Evolutionary conservation across 73 alveolate species (phyloP).

Genomic region (Paramecium octaurelia): DNA sequence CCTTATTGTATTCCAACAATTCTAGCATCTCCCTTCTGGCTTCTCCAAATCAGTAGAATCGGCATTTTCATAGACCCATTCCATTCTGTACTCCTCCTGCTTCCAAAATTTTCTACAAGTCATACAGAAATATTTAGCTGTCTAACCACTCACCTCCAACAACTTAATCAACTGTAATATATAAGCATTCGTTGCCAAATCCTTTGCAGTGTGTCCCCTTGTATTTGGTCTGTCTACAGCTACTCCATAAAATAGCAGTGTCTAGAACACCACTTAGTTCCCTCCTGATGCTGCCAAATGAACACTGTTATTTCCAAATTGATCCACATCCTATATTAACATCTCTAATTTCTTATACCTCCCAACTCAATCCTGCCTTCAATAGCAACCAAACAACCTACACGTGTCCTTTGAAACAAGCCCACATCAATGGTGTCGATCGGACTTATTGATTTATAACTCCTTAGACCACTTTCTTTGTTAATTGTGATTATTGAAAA

Average conservation of each 20-base stretch:
- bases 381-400: slow-evolving; percentile 53
- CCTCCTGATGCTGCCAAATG: slow-evolving; percentile 65
- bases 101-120: slow-evolving; percentile 49
- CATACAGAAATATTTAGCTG: slow-evolving; percentile 39
- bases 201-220: slow-evolving; percentile 61
- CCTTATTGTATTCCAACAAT: slow-evolving; percentile 54
- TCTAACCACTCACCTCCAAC: slow-evolving; percentile 21
- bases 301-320: slow-evolving; percentile 62
- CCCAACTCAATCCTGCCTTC: slow-evolving; percentile 60
- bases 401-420: slow-evolving; percentile 57
- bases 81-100: slow-evolving; percentile 35
- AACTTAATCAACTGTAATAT: slow-evolving; percentile 20
- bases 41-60: background rate
- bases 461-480: slow-evolving; percentile 45
- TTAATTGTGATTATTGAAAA: background rate
- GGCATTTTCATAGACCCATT: slow-evolving; percentile 56
- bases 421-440: slow-evolving; percentile 58
- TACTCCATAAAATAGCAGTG: slow-evolving; percentile 46
- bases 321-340: slow-evolving; percentile 49
- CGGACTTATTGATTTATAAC: slow-evolving; percentile 28
- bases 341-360: background rate
- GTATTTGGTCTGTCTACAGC: slow-evolving; percentile 53
- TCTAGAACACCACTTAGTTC: slow-evolving; percentile 21
- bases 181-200: slow-evolving; percentile 48
- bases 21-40: slow-evolving; percentile 56